Evolutionary conservation across 441 rosid species (phyloP).

Genomic region (Erodium trifolium): DNA sequence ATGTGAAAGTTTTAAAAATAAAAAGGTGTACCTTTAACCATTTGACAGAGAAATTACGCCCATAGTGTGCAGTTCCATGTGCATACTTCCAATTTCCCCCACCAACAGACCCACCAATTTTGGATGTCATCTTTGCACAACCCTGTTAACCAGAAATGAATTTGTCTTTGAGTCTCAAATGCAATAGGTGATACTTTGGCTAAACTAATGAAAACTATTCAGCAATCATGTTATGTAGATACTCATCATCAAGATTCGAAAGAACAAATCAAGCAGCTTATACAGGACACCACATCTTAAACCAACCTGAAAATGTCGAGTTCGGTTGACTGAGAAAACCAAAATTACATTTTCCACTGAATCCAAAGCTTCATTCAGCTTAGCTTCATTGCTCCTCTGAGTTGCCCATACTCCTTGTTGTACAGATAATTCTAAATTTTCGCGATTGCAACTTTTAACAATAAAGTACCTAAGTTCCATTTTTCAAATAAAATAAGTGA

Average conservation of each 20-base stretch:
- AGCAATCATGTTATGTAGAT: not conserved
- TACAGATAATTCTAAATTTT: slow-evolving; percentile 93
- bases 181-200: slow-evolving; percentile 7
- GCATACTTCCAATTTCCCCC: slow-evolving; percentile 99
- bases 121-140: slow-evolving; percentile 97
- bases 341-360: slow-evolving; percentile 82
- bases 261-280: slow-evolving; percentile 9
- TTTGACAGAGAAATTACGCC: slow-evolving; percentile 92
- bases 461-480: slow-evolving; percentile 77
- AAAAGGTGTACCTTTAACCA: slow-evolving; percentile 72
- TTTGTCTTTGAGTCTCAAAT: slow-evolving; percentile 17
- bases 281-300: slow-evolving; percentile 18
- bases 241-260: not conserved
- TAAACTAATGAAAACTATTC: slow-evolving; percentile 1
- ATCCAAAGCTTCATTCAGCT: slow-evolving; percentile 95
- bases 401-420: slow-evolving; percentile 99
- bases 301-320: slow-evolving; percentile 96
- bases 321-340: slow-evolving; percentile 86
- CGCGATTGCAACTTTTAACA: slow-evolving; percentile 95
- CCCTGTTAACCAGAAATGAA: slow-evolving; percentile 42
- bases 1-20: not conserved
- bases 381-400: slow-evolving; percentile 96
- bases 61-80: slow-evolving; percentile 97
- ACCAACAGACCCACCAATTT: slow-evolving; percentile 80
- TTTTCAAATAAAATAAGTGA: slow-evolving; percentile 22